Percentiles rank a stretch among this genome's conserved stretches.
Evolutionary conservation across 129 eudicot species (phyloP).

Genomic region (Heracleum sosnowskyi): DNA sequence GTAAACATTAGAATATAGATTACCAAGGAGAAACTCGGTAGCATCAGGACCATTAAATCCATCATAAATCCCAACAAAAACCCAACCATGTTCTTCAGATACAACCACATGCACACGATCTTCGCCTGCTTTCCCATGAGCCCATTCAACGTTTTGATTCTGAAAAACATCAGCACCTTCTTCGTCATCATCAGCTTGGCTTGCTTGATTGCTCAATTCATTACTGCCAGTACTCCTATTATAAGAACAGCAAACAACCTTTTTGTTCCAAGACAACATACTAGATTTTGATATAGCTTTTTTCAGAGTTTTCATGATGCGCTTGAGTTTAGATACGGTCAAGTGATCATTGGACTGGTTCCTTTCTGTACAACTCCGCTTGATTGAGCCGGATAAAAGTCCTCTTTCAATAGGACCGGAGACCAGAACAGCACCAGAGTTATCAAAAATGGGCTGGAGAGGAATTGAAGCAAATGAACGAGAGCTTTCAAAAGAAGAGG

Average conservation of each 20-base stretch:
- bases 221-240: not conserved
- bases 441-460: not conserved
- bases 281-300: conserved; percentile 25
- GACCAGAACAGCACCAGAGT: not conserved
- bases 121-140: conserved; percentile 93
- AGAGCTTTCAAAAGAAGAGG: conserved; percentile 37
- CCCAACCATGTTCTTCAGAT: conserved; percentile 79
- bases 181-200: not conserved
- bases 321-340: conserved; percentile 33
- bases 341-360: conserved; percentile 31
- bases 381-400: conserved; percentile 74
- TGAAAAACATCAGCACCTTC: conserved; percentile 18
- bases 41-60: conserved; percentile 98
- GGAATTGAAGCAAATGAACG: not conserved
- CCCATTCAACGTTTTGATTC: conserved; percentile 72
- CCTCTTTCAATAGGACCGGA: conserved; percentile 43
- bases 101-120: conserved; percentile 76
- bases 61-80: conserved; percentile 88
- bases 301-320: conserved; percentile 28
- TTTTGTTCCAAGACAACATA: not conserved
- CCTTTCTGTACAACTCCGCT: conserved; percentile 51
- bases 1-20: conserved; percentile 58
- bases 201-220: not conserved
- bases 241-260: not conserved
- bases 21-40: conserved; percentile 56